Percentiles rank a stretch among this genome's conserved stretches.
phyloP scores from a whole-genome alignment of 1,284 basidiomycete genomes.

The Xerocomus nothofagi region DNA sequence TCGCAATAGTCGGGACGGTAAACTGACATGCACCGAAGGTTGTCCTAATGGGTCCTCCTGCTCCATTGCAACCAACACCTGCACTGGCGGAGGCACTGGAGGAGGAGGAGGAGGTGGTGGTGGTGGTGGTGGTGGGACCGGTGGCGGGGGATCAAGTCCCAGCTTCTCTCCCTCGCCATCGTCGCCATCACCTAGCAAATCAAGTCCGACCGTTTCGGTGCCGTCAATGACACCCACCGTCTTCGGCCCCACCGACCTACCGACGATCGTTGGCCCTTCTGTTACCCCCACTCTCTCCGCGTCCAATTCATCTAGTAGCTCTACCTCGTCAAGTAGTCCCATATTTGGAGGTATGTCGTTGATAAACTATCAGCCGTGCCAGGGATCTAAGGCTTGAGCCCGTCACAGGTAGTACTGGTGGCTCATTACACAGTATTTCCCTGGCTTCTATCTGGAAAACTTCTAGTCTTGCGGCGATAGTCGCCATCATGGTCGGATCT shows the following conservation, averaged over 20 bases:
- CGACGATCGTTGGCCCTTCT: neutral
- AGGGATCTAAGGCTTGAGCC: neutral
- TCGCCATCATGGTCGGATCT: neutral
- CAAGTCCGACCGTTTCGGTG: neutral
- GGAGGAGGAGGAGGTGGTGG: no score
- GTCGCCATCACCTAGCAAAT: neutral
- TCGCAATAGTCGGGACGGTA: neutral
- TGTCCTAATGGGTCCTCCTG: conserved; percentile 18
- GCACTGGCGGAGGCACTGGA: conserved; percentile 1
- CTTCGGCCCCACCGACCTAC: no score
- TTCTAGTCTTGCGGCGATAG: conserved; percentile 9
- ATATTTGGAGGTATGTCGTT: conserved; percentile 13
- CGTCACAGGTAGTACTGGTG: no score
- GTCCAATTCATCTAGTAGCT: neutral
- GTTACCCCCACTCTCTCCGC: neutral
- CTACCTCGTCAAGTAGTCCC: neutral
- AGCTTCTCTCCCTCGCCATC: neutral
- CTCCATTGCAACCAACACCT: conserved; percentile 1
- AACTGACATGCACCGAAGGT: conserved; percentile 15
- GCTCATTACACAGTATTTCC: conserved; percentile 11
- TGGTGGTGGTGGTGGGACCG: no score
- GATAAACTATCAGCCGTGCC: neutral
- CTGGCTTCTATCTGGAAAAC: neutral
- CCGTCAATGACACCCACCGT: no score
- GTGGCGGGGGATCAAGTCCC: neutral